Base-by-base conservation (phyloP, 495 filamentous ascomycete genomes). In the Lindgomyces ingoldianus region DNA sequence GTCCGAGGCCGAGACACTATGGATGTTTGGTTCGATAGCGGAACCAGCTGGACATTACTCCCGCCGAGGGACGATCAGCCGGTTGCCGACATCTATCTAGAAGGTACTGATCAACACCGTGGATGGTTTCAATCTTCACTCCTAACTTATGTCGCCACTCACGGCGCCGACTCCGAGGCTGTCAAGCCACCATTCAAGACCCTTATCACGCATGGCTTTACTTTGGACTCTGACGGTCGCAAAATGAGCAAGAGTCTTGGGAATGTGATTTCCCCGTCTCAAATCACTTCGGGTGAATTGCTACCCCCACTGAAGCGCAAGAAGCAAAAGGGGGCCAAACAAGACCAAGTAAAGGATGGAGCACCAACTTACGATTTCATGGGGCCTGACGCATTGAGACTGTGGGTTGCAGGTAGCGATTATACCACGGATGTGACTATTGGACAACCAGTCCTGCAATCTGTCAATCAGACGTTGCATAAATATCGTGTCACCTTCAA, bases 1-100 rank as follows among this genome's bases (percentile, higher is more conserved):
- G 77, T 81, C 62, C 87, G 94, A 57, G 93, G 94, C 19, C 88
- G 78, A n/a, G 95, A 99, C 67, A 99, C 94, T 0, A 98, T 99
- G 94, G 94, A 99, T 76, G 94, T 99, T 22, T 99, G 94, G 94
- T 98, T 98, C 70, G 94, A 99, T 74, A 97, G 93, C 67, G 94
- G 94, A 4, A 96, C 90, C 52, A 96, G 90, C 72, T 99, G 94
- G 94, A 87, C 91, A 0, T 78, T 81, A 51, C 79, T 87, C 25
- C 60, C 55, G 2, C 19, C 62, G 68, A 77, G 47, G 45, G 65
- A 16, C 14, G 69, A 66, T 21, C 81, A 85, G 27, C 78, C 81
- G 21, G 82, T 85, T 22, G 90, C 91, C 0, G 93, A 98, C 73
- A 81, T 97, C 29, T 98, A 96, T 71, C 81, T 98, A 4, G 94